A percentile compares a stretch with the other conserved stretches of the same genome.
Evolutionary conservation across 495 filamentous ascomycete species (phyloP).

Genomic region (Aspergillus baeticus): DNA sequence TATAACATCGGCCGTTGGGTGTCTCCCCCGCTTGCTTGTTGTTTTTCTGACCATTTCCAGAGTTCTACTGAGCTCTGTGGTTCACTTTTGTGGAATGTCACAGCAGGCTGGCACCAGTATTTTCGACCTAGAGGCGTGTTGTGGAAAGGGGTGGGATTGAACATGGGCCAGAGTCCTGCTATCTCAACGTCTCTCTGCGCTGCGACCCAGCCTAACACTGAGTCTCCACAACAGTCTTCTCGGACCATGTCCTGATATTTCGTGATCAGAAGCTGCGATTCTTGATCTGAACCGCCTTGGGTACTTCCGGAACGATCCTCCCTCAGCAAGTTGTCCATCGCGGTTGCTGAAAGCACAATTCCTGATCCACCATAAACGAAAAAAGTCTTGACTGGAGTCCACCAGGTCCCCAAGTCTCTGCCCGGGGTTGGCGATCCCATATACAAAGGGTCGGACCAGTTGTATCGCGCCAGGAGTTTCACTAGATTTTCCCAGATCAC

Average conservation of each 20-base stretch:
- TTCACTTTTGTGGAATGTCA: constrained; percentile 52
- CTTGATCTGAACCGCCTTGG: constrained; percentile 18
- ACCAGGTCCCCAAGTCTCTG: constrained; percentile 21
- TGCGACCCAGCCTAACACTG: constrained; percentile 50
- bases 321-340: constrained; percentile 36
- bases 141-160: constrained; percentile 44
- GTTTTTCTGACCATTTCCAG: constrained; percentile 2
- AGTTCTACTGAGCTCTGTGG: constrained; percentile 26
- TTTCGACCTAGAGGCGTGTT: constrained; percentile 34
- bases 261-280: constrained; percentile 20
- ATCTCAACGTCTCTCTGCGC: constrained; percentile 42
- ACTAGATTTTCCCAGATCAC: constrained; percentile 62
- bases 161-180: constrained; percentile 53
- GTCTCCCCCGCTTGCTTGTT: background rate
- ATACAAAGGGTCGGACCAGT: constrained; percentile 49
- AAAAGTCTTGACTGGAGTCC: constrained; percentile 27
- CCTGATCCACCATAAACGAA: constrained; percentile 58
- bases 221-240: constrained; percentile 52
- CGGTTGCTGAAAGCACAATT: constrained; percentile 49
- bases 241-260: constrained; percentile 35
- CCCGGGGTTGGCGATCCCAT: constrained; percentile 48
- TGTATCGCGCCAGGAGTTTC: constrained; percentile 50
- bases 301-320: constrained; percentile 19
- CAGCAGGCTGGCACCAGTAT: constrained; percentile 52
- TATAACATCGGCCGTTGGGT: constrained; percentile 27